Evolutionary conservation across 176 grass and related monocot species (phyloP), one percentile per base, ranked within the genome.

Genomic region (Raddia guianensis): DNA sequence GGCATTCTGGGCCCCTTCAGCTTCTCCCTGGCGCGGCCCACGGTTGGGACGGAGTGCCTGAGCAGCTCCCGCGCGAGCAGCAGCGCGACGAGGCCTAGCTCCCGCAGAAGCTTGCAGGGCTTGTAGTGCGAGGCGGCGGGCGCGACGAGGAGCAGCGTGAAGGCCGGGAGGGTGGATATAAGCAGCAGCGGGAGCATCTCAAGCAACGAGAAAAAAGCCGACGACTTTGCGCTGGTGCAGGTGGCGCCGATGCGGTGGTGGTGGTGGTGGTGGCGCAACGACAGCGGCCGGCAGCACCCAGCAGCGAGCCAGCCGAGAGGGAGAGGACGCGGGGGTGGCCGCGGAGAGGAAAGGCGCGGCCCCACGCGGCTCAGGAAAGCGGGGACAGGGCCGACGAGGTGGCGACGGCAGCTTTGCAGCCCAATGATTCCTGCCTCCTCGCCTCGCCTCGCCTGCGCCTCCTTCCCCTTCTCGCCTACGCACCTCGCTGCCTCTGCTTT

Each of bases 151-250:
- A 90, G 83, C 87, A 90, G 87, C 83, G 88, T 86, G 88, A 90
- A 90, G 88, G 88, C 82, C 82, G 87, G 83, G 78, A 90, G 19
- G 20, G 88, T 90, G 79, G 88, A 90, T 90, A 86, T 90, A 90
- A 90, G 83, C 51, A 90, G 88, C 68, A 90, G 88, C 0, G 79
- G 83, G 48, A 90, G 83, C 88, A 90, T 90, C 88, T 85, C 82
- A 4, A 5, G 49, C 0, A 14, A 13, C 15, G 8, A n/a, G 37
- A 40, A 2, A 40, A 40, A 40, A 40, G 37, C 37, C 37, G 37
- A 77, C 16, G 33, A n/a, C 16, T 34, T 64, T 9, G 55, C n/a
- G 40, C 12, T 48, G 37, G 2, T 44, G 53, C 5, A 49, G 19
- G 60, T 40, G 75, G 56, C 64, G 64, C 8, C 15, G 63, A 54